Evolutionary conservation across 2,329 filamentous ascomycete species (phyloP).

Genomic region (Penicillium paneum): DNA sequence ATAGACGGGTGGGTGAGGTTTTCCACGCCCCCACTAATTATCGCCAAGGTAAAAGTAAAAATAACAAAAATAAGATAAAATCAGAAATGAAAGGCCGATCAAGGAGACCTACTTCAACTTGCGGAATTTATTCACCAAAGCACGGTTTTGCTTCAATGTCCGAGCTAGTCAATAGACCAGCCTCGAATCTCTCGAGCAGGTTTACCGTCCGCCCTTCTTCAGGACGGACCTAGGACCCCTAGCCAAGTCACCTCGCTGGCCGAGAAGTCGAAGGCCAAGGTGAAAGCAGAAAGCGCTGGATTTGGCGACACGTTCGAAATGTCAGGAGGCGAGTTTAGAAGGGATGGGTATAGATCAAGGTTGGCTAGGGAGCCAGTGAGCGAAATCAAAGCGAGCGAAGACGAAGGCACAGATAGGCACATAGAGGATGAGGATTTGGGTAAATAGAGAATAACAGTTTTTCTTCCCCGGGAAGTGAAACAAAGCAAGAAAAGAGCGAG

Average conservation of each 20-base stretch:
- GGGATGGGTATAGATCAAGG: slow-evolving; percentile 15
- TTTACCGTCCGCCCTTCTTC: slow-evolving; percentile 52
- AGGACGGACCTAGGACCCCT: slow-evolving; percentile 51
- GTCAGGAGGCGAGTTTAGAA: slow-evolving; percentile 17
- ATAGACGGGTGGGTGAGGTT: slow-evolving; percentile 21
- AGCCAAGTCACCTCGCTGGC: slow-evolving; percentile 43
- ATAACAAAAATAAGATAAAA: background rate
- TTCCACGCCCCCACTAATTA: slow-evolving; percentile 19
- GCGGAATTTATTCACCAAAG: slow-evolving; percentile 3
- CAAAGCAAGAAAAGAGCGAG: slow-evolving; percentile 3
- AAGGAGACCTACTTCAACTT: slow-evolving; percentile 17
- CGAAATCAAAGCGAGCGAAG: slow-evolving; percentile 27
- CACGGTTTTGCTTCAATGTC: slow-evolving; percentile 10
- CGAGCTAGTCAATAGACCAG: slow-evolving; percentile 11
- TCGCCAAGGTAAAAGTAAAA: slow-evolving; percentile 5
- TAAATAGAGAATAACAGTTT: background rate
- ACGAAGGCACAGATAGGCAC: slow-evolving; percentile 33
- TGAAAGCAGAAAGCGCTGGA: slow-evolving; percentile 12
- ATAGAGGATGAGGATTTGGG: slow-evolving; percentile 31
- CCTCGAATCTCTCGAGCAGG: slow-evolving; percentile 26
- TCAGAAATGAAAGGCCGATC: background rate
- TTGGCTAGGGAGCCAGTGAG: slow-evolving; percentile 29
- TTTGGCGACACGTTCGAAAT: slow-evolving; percentile 13
- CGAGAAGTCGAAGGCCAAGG: slow-evolving; percentile 23
- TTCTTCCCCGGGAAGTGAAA: slow-evolving; percentile 11